Percentiles rank a stretch among this genome's conserved stretches.
Evolutionary conservation across 495 filamentous ascomycete species (phyloP).

Genomic region (Chaetomidium leptoderma): DNA sequence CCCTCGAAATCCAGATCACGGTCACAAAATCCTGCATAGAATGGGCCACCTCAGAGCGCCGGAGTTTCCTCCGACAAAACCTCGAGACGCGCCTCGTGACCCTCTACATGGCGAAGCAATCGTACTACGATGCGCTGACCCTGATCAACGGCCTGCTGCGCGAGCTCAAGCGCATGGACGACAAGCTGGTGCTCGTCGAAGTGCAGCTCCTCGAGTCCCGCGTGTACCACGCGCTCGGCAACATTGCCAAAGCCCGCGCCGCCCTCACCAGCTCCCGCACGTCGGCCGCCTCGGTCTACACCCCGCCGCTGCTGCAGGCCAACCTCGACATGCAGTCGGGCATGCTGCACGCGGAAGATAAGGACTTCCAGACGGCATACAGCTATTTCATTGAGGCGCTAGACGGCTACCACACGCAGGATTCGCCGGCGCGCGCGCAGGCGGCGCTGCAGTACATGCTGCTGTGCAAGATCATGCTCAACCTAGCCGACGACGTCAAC

Average conservation of each 20-base stretch:
- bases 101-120: constrained; percentile 92
- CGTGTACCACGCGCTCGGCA: constrained; percentile 95
- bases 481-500: constrained; percentile 92
- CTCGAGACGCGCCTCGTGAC: constrained; percentile 92
- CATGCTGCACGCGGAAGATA: constrained; percentile 96
- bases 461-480: constrained; percentile 99
- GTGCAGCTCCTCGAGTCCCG: constrained; percentile 95
- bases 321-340: constrained; percentile 98
- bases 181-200: constrained; percentile 98
- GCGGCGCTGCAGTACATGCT: constrained; percentile 98
- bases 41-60: constrained; percentile 90
- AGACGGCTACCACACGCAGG: constrained; percentile 92
- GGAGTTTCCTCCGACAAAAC: constrained; percentile 94
- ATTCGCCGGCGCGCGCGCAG: constrained; percentile 78
- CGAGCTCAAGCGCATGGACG: constrained; percentile 95
- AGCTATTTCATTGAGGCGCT: constrained; percentile 99
- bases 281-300: constrained; percentile 93
- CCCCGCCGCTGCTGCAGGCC: constrained; percentile 89
- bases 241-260: constrained; percentile 91
- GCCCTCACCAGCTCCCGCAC: constrained; percentile 92
- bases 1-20: constrained; percentile 83
- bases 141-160: constrained; percentile 93
- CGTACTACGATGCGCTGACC: constrained; percentile 92
- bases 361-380: constrained; percentile 96
- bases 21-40: constrained; percentile 98